Evolutionary conservation across 1,284 basidiomycete species (phyloP), one percentile per base, ranked within the genome.

Genomic region (Somion occarium): DNA sequence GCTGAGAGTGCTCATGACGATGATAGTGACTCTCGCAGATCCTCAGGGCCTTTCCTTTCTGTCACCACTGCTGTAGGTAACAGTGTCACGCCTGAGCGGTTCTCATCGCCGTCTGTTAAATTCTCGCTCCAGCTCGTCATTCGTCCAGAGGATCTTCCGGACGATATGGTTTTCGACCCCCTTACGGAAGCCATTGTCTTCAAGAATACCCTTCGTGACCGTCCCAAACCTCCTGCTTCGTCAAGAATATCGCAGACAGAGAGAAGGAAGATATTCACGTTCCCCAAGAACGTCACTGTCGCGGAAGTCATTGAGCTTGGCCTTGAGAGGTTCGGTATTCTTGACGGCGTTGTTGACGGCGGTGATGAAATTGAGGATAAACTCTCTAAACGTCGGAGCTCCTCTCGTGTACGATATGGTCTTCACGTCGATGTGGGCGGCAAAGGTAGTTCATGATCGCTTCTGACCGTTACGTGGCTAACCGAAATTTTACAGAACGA

Each of bases 361-460:
- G 95, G 95, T 1, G 96, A 99, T 66, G 95, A 98, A 61, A 83
- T 98, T 1, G 96, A 98, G 67, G 93, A 96, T 63, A 93, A 95
- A 65, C 71, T 85, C 39, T 79, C 83, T 12, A 91, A 93, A 68
- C 75, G 93, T 50, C 78, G 87, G 54, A 95, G 91, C 66, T 76
- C 80, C 18, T 70, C 80, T 2, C 78, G 91, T 44, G 88, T 96
- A 39, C 78, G 92, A 45, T 98, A 98, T 66, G 81, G 81, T 15
- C 71, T 98, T 46, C 76, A 79, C 13, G 78, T 84, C 19, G 73
- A 76, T 18, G 78, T 78, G 7, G 37, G 18, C 53, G 80, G 80
- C 5, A 75, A 82, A 64, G 90, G 92, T 92, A 58, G n/a, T n/a
- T n/a, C n/a, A n/a, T n/a, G n/a, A n/a, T n/a, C n/a, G n/a, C n/a